Evolutionary conservation across 2,329 filamentous ascomycete species (phyloP).

Genomic region (Aspergillus pseudoterreus): DNA sequence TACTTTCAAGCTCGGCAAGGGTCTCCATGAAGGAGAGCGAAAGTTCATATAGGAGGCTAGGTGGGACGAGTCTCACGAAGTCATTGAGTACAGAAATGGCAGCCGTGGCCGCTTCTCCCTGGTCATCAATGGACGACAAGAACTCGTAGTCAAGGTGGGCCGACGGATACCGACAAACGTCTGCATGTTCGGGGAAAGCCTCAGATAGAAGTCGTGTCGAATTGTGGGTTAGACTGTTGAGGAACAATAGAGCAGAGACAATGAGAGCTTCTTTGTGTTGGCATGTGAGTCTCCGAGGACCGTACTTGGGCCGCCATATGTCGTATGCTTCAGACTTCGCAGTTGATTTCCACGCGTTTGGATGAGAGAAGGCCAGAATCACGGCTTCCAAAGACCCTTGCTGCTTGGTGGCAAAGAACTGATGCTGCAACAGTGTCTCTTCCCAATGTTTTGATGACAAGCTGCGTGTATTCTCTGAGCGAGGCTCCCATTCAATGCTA

Average conservation of each 20-base stretch:
- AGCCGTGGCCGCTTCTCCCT: not conserved
- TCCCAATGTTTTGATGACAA: not conserved
- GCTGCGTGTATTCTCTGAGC: not conserved
- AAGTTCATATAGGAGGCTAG: not conserved
- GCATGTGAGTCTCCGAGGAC: not conserved
- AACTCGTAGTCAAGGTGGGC: constrained; percentile 4
- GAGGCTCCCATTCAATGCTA: not conserved
- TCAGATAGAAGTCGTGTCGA: not conserved
- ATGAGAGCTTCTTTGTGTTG: not conserved
- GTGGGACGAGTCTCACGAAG: not conserved
- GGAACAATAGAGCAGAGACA: not conserved
- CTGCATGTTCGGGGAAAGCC: not conserved
- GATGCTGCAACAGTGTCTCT: not conserved
- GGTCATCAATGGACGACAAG: not conserved
- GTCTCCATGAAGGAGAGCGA: not conserved
- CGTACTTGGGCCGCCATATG: not conserved
- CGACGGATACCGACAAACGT: not conserved
- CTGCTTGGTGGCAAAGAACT: not conserved
- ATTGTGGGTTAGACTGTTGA: not conserved
- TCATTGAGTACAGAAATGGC: not conserved
- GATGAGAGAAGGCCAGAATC: not conserved
- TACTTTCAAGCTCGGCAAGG: not conserved
- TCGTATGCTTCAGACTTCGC: not conserved
- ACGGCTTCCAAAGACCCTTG: not conserved
- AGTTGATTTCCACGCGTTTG: not conserved